These are phyloP conservation scores for Dryas integrifolia DNA, from an alignment of 331 rosid species.

Conservation along the genomic window DNA sequence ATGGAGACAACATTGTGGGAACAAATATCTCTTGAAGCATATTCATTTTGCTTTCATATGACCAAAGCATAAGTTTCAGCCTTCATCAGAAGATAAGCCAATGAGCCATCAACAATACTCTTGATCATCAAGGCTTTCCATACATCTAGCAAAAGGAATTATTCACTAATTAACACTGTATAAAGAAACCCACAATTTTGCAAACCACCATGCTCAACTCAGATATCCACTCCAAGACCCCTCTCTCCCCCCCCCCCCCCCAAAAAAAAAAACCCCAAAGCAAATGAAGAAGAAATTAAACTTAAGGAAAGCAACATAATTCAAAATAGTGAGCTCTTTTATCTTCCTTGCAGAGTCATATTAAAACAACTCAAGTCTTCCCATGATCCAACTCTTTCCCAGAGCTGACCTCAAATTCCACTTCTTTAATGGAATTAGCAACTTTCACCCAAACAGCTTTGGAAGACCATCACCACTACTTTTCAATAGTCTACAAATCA, in stretches of 20 bases:
- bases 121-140: neutral
- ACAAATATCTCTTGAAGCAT: neutral
- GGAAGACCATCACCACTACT: neutral
- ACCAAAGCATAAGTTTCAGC: neutral
- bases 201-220: slow-evolving; percentile 2
- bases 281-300: neutral
- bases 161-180: neutral
- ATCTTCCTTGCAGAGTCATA: neutral
- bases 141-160: neutral
- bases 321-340: neutral
- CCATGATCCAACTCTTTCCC: neutral
- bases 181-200: neutral
- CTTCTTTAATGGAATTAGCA: neutral
- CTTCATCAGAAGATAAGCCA: neutral
- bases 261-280: neutral
- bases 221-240: neutral
- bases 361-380: slow-evolving; percentile 1
- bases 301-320: neutral
- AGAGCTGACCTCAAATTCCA: neutral
- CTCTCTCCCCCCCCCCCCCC: neutral
- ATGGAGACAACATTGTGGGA: neutral
- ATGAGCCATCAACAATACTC: neutral
- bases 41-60: neutral
- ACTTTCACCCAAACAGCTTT: neutral
- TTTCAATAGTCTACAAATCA: neutral